Evolutionary conservation across 2,329 filamentous ascomycete genomes (phyloP), one percentile per base, ranked within the genome.

Genomic region (Diplodia corticola): DNA sequence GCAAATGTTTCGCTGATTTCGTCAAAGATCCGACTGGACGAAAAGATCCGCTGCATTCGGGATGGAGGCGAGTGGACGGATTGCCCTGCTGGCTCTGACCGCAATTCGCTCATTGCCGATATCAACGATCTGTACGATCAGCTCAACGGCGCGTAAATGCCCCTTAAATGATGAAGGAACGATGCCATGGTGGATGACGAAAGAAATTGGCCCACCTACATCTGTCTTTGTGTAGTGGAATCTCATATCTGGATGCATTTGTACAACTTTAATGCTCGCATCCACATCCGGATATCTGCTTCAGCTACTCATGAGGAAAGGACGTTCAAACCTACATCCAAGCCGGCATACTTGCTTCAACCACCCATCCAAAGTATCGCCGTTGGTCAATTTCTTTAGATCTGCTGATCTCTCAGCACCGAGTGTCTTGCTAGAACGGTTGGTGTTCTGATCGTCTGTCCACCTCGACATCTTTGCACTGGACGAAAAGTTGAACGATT

Each of bases 31-130:
- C 74, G 94, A 59, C 80, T 99, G 57, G 84, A 96, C 74, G 84
- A 91, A 65, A 82, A 94, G 76, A 82, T 91, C 65, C 91, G 95
- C 81, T 99, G 95, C 79, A 86, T 98, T 69, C 85, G 89, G 60
- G 93, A 98, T 76, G 86, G 80, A 26, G 90, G 89, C 13, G 75
- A 90, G 73, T 98, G 93, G 92, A 89, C 81, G 66, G 85, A 95
- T 70, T 97, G 94, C 76, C 87, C 89, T 4, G 83, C 82, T 72
- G 90, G 91, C 57, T 73, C 88, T 65, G 81, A 82, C 70, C 86
- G 91, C 61, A 86, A 89, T 70, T 89, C 93, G 73, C 83, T 98
- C 64, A 86, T 96, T 63, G 81, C 87, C 72, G 89, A 91, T 78
- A 87, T 98, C 69, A 86, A 93, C 81, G 88, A 88, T 78, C 82